Base-by-base conservation (phyloP, 331 rosid species). In the Malus hybrid region DNA sequence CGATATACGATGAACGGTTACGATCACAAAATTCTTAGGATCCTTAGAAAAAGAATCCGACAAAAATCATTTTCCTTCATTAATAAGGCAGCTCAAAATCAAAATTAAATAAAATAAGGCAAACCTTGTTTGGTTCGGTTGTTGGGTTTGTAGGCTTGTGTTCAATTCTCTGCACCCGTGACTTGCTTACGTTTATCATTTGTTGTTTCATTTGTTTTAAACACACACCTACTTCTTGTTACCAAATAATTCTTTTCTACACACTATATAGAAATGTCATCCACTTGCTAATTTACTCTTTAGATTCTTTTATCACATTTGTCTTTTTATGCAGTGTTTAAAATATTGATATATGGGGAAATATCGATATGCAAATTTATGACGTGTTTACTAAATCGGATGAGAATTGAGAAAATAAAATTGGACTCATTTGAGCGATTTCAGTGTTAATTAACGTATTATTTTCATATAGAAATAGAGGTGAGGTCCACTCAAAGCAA, bases 11-110 rank as follows among this genome's bases (percentile, higher is more conserved):
- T 39, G 0, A 9, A 39, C 0, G 0, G 0, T 39, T 0, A 8
- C 4, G 4, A 39, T 39, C 12, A 10, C 1, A 0, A 39, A 39
- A 39, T 10, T 0, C 1, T 0, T 39, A 39, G 0, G 0, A 39
- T 39, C 4, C 2, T 0, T 0, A 39, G 12, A 10, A 39, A 39
- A 39, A 39, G 4, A 10, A 39, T 9, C 4, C 31, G 4, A 10
- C 1, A 0, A 14, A 15, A 0, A 2, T 48, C 7, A 0, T 39
- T 39, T 39, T 39, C 12, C 46, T 39, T 36, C 44, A 8, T 8
- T 39, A 39, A 10, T 39, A 39, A 10, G 46, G 13, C 0, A 9
- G 46, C 46, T 39, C 13, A 39, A 39, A 39, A 39, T 39, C 46
- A 39, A 39, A 39, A 39, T 39, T 0, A 10, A 39, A 2, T 39